Conservation (phyloP, 371 early-diverging fungal species). For the Rhizopus arrhizus region DNA sequence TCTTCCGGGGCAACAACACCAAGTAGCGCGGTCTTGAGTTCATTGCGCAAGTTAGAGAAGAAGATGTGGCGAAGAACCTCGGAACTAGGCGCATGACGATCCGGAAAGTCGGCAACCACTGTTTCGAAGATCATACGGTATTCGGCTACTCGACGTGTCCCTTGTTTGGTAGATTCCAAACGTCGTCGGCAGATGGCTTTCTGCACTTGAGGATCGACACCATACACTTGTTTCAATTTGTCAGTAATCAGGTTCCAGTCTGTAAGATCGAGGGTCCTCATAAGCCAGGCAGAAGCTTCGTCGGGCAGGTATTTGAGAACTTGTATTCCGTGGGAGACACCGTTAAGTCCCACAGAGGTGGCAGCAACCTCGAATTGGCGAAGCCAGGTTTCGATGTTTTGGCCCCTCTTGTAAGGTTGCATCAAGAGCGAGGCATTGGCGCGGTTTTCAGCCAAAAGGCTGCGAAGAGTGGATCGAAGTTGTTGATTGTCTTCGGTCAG, state of each 20-base stretch:
- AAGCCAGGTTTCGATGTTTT: constrained; percentile 16
- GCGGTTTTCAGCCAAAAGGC: constrained; percentile 10
- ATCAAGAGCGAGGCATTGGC: not conserved
- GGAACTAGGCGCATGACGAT: not conserved
- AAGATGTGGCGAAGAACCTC: constrained; percentile 4
- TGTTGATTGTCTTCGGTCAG: not conserved
- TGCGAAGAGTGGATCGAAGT: not conserved
- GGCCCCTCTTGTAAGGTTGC: constrained; percentile 3
- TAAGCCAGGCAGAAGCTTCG: constrained; percentile 8
- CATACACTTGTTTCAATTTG: constrained; percentile 3
- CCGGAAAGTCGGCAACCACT: constrained; percentile 5
- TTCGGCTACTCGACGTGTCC: constrained; percentile 7
- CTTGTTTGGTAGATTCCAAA: constrained; percentile 9
- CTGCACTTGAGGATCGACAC: constrained; percentile 4
- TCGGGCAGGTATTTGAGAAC: not conserved
- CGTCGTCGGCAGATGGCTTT: constrained; percentile 7
- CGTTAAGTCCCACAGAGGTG: constrained; percentile 6
- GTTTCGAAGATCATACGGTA: constrained; percentile 16
- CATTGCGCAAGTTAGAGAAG: constrained; percentile 8
- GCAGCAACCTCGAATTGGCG: constrained; percentile 9
- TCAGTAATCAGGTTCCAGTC: constrained; percentile 2
- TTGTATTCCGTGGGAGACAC: constrained; percentile 13
- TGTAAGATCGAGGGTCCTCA: constrained; percentile 4
- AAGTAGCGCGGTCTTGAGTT: constrained; percentile 4
- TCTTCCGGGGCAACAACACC: constrained; percentile 6